phyloP scores from a whole-genome alignment of 2,329 filamentous ascomycete species.

The Ceratocystis papillata region DNA sequence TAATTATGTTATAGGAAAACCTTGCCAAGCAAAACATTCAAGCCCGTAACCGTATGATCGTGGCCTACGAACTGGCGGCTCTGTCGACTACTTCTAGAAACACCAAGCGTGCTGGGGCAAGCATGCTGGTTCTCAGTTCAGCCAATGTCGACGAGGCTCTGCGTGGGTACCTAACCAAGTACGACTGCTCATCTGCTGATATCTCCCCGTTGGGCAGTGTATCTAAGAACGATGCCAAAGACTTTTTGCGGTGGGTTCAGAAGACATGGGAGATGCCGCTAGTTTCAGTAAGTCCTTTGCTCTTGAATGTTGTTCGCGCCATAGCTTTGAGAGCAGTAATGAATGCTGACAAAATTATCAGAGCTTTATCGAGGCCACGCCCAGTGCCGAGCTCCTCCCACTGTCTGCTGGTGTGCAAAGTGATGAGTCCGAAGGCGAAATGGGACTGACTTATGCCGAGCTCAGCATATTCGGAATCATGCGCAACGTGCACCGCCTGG shows the following conservation, averaged over 20 bases:
- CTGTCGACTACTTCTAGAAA: conserved; percentile 49
- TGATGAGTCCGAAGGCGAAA: conserved; percentile 35
- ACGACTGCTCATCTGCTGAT: conserved; percentile 35
- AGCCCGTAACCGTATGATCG: conserved; percentile 53
- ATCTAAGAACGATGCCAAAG: conserved; percentile 53
- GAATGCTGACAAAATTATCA: background rate
- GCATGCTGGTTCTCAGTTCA: conserved; percentile 51
- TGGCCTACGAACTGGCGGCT: conserved; percentile 53
- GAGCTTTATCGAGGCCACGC: conserved; percentile 50
- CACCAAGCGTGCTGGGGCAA: conserved; percentile 40
- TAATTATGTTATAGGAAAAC: conserved; percentile 37
- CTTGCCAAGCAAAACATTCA: conserved; percentile 59
- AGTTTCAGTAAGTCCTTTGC: conserved; percentile 33
- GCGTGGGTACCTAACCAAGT: conserved; percentile 43
- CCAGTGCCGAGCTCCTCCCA: conserved; percentile 43
- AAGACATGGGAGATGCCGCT: conserved; percentile 50
- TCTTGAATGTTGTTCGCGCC: too few species aligned
- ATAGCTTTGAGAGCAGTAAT: background rate
- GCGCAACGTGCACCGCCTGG: conserved; percentile 35
- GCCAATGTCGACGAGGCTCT: conserved; percentile 48
- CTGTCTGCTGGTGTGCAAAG: conserved; percentile 34
- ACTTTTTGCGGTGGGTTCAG: conserved; percentile 50
- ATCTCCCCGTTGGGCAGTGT: conserved; percentile 47
- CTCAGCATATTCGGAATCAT: conserved; percentile 34
- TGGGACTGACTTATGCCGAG: conserved; percentile 37